A percentile compares a stretch with the other conserved stretches of the same genome.
Evolutionary conservation across 2,329 filamentous ascomycete genomes (phyloP).

Genomic region (Drechmeria coniospora): DNA sequence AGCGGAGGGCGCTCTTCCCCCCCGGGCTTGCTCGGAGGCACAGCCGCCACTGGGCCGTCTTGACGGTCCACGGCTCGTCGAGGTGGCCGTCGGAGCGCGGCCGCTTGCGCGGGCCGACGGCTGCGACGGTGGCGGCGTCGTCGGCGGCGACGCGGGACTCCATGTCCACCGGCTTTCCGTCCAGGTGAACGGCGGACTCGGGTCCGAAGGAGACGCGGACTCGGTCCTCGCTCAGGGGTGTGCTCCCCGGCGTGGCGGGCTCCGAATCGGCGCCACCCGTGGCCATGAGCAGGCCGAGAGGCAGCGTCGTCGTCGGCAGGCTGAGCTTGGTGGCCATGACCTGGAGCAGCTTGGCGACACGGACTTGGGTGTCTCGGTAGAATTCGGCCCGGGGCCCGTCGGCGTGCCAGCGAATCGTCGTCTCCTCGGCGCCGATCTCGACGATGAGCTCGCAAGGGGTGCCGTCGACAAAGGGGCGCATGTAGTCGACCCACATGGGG

Average conservation of each 20-base stretch:
- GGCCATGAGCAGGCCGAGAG: slow-evolving; percentile 52
- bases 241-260: slow-evolving; percentile 52
- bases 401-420: slow-evolving; percentile 33
- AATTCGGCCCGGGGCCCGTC: slow-evolving; percentile 48
- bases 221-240: slow-evolving; percentile 52
- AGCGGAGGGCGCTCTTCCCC: slow-evolving; percentile 45
- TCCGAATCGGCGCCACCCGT: slow-evolving; percentile 45
- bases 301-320: slow-evolving; percentile 41
- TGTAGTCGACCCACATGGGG: slow-evolving; percentile 54
- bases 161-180: slow-evolving; percentile 35
- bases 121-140: slow-evolving; percentile 12
- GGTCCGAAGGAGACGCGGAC: slow-evolving; percentile 49
- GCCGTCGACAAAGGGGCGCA: slow-evolving; percentile 74
- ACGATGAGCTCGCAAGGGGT: slow-evolving; percentile 58
- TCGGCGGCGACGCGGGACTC: not conserved
- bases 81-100: slow-evolving; percentile 22
- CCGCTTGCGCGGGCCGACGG: slow-evolving; percentile 25
- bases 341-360: slow-evolving; percentile 59
- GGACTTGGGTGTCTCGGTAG: slow-evolving; percentile 51
- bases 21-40: slow-evolving; percentile 39
- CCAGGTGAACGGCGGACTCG: slow-evolving; percentile 42
- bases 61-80: slow-evolving; percentile 43
- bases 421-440: slow-evolving; percentile 58
- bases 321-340: slow-evolving; percentile 72
- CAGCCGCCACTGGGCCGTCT: slow-evolving; percentile 56